phyloP scores from a whole-genome alignment of 345 rosid genomes.

The Gossypium mustelinum region DNA sequence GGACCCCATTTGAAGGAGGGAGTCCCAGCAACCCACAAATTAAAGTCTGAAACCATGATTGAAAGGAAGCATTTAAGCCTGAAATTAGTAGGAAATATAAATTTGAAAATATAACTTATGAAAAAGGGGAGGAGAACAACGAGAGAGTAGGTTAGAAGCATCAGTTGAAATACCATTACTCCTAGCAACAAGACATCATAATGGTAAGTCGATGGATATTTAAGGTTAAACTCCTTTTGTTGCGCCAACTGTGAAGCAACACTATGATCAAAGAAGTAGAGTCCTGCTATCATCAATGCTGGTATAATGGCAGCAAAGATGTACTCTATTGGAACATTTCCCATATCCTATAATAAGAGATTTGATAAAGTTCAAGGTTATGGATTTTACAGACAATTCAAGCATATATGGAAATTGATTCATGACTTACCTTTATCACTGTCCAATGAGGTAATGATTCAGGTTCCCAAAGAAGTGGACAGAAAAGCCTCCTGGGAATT shows the following conservation, averaged over 20 bases:
- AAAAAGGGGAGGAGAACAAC: background rate
- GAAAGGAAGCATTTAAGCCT: background rate
- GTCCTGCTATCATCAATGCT: slow-evolving; percentile 76
- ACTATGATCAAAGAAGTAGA: slow-evolving; percentile 83
- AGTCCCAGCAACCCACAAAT: slow-evolving; percentile 78
- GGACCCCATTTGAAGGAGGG: slow-evolving; percentile 88
- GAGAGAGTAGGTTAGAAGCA: slow-evolving; percentile 7
- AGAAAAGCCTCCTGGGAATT: slow-evolving; percentile 63
- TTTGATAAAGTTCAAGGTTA: background rate
- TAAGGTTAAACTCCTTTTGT: slow-evolving; percentile 73
- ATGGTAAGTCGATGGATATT: slow-evolving; percentile 73
- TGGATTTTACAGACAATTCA: background rate
- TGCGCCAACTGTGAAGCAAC: slow-evolving; percentile 90
- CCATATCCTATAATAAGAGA: slow-evolving; percentile 62
- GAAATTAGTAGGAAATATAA: background rate
- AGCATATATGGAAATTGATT: background rate
- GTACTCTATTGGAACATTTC: slow-evolving; percentile 55
- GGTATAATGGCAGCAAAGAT: slow-evolving; percentile 70
- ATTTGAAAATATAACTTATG: background rate
- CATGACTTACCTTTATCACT: slow-evolving; percentile 46
- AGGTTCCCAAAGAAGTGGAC: slow-evolving; percentile 81
- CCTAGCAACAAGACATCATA: slow-evolving; percentile 75
- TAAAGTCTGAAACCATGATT: slow-evolving; percentile 48
- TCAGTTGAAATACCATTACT: slow-evolving; percentile 38
- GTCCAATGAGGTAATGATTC: slow-evolving; percentile 75